phyloP scores from a whole-genome alignment of 2,329 filamentous ascomycete species.

The Monilinia laxa region DNA sequence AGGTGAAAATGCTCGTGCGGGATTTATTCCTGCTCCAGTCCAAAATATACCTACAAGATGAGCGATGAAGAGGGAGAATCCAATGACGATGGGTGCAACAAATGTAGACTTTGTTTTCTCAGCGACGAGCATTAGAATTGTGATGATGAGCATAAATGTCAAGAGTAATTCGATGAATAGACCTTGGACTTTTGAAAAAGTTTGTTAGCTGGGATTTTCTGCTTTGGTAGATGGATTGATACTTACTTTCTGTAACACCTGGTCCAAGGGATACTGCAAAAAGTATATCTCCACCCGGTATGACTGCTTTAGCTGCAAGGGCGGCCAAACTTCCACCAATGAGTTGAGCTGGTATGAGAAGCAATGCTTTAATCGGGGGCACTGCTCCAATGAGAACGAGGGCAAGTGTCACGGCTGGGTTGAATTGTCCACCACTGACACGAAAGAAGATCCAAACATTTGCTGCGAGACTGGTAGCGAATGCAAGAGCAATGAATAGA shows the following conservation, averaged over 20 bases:
- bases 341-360: constrained; percentile 38
- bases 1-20: constrained; percentile 48
- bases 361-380: constrained; percentile 31
- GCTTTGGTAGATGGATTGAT: not conserved
- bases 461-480: constrained; percentile 47
- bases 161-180: constrained; percentile 50
- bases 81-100: constrained; percentile 50
- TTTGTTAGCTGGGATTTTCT: constrained; percentile 5
- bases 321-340: constrained; percentile 41
- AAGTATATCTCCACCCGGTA: constrained; percentile 25
- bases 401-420: constrained; percentile 39
- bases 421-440: constrained; percentile 47
- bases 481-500: constrained; percentile 38
- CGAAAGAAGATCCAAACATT: constrained; percentile 59
- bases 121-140: constrained; percentile 48
- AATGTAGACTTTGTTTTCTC: constrained; percentile 43
- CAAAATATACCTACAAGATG: constrained; percentile 44
- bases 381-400: constrained; percentile 40
- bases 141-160: constrained; percentile 48
- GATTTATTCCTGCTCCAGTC: constrained; percentile 49
- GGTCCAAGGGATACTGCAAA: constrained; percentile 21
- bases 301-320: constrained; percentile 40
- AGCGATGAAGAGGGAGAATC: constrained; percentile 48
- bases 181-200: constrained; percentile 39
- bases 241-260: constrained; percentile 11